A percentile compares a stretch with the other conserved stretches of the same genome.
These are phyloP conservation scores for Colletotrichum zoysiae DNA, from an alignment of 2,329 filamentous ascomycete genomes.

Conservation along the genomic window DNA sequence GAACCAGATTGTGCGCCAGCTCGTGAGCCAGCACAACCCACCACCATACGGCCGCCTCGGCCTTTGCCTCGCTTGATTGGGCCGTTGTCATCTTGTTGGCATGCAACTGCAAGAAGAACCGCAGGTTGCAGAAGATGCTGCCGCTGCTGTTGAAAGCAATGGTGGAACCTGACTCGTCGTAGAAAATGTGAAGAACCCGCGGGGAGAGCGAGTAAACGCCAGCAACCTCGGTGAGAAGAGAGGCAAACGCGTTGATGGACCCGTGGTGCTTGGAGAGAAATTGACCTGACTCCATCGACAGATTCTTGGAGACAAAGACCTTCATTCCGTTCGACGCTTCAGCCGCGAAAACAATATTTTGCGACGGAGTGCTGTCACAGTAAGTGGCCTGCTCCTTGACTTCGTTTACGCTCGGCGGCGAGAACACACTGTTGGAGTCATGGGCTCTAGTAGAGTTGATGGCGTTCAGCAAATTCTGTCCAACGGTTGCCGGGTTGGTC, in stretches of 20 bases:
- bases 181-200: constrained; percentile 85
- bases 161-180: constrained; percentile 81
- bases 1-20: constrained; percentile 91
- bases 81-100: constrained; percentile 58
- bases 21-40: constrained; percentile 97
- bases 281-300: constrained; percentile 59
- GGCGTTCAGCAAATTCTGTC: constrained; percentile 81
- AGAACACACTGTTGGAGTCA: constrained; percentile 80
- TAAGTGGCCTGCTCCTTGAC: constrained; percentile 88
- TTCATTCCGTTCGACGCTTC: constrained; percentile 79
- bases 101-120: constrained; percentile 88
- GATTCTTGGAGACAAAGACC: constrained; percentile 74
- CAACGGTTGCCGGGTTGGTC: constrained; percentile 71
- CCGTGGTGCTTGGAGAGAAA: constrained; percentile 74
- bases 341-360: constrained; percentile 79
- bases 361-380: constrained; percentile 81
- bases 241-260: constrained; percentile 77
- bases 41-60: constrained; percentile 86
- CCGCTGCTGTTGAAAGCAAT: constrained; percentile 94
- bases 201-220: constrained; percentile 78
- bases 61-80: constrained; percentile 59
- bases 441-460: constrained; percentile 83
- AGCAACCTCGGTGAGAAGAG: constrained; percentile 76
- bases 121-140: constrained; percentile 92
- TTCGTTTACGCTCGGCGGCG: constrained; percentile 75